These are phyloP conservation scores for Backusella australiensis DNA, from an alignment of 192 early-diverging fungal species.

Conservation along the genomic window DNA sequence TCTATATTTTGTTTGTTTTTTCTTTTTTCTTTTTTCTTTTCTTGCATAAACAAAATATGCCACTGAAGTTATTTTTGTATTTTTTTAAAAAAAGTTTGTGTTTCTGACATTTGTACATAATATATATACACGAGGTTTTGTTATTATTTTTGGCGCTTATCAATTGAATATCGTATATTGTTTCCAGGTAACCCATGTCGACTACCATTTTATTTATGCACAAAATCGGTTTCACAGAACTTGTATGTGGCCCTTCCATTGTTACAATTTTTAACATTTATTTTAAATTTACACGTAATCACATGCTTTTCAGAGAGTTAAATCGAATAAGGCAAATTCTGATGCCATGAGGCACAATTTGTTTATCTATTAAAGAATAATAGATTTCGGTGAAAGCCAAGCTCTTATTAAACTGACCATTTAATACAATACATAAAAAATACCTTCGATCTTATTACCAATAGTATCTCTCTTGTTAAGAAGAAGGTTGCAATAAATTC, in stretches of 20 bases:
- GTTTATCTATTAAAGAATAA: not conserved
- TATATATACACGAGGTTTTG: not conserved
- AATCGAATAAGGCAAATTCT: not conserved
- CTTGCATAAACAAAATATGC: not conserved
- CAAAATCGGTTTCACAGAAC: not conserved
- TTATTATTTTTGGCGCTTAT: not conserved
- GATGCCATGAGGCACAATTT: not conserved
- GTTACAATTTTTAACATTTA: slow-evolving; percentile 3
- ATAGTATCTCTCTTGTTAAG: not conserved
- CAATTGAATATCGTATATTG: not conserved
- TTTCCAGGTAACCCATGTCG: not conserved
- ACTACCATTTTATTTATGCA: not conserved
- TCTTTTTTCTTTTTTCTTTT: not conserved
- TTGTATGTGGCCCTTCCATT: not conserved
- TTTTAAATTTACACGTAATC: not conserved
- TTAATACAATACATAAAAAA: not conserved
- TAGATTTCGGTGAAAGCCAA: not conserved
- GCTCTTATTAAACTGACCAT: not conserved
- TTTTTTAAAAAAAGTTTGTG: not conserved
- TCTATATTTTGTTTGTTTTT: not conserved
- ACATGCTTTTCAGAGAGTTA: not conserved
- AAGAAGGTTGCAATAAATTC: not conserved
- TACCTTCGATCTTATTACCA: not conserved
- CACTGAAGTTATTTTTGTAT: not conserved
- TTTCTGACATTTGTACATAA: slow-evolving; percentile 1